Evolutionary conservation across 169 alveolate species (phyloP), one percentile per base, ranked within the genome.

Genomic region (Theileria annulata): DNA sequence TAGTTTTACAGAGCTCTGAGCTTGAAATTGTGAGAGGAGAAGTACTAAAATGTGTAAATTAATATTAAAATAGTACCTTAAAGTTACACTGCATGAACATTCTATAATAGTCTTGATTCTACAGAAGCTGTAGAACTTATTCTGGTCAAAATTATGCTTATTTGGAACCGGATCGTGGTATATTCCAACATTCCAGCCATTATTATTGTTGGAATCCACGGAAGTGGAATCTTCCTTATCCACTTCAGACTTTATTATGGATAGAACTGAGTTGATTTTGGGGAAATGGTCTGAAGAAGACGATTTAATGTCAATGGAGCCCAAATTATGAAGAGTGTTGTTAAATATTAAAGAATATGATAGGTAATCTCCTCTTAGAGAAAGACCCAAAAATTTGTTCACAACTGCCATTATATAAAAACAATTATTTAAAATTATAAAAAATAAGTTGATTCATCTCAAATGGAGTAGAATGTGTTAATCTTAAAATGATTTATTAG

Each of bases 71-170:
- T 3, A 71, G 3, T 80, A 82, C 88, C 88, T 68, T 49, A 82
- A 66, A 3, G 60, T 75, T 8, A 68, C 4, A 60, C 42, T 63
- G 9, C 77, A 74, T 15, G 77, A 80, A 63, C 90, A 84, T 42
- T 84, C 90, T 13, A 84, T 79, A 28, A 84, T 84, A n/a, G 90
- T 72, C 5, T 79, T 27, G 21, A 84, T n/a, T 23, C 88, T 66
- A 63, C 90, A 84, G 17, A 62, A 67, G 21, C 66, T 74, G 66
- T 82, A 82, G 25, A 47, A 54, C 58, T 74, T 71, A 21, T 74
- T 48, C 19, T 64, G 59, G 47, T 70, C 82, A 13, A 42, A 2
- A 12, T 68, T 47, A 47, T 74, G 76, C 3, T 82, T 60, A 27
- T 77, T 73, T 8, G 62, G 66, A 21, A 71, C 48, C 19, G 28